Evolutionary conservation across 2,329 filamentous ascomycete species (phyloP), one percentile per base, ranked within the genome.

Genomic region (Zymoseptoria pseudotritici): DNA sequence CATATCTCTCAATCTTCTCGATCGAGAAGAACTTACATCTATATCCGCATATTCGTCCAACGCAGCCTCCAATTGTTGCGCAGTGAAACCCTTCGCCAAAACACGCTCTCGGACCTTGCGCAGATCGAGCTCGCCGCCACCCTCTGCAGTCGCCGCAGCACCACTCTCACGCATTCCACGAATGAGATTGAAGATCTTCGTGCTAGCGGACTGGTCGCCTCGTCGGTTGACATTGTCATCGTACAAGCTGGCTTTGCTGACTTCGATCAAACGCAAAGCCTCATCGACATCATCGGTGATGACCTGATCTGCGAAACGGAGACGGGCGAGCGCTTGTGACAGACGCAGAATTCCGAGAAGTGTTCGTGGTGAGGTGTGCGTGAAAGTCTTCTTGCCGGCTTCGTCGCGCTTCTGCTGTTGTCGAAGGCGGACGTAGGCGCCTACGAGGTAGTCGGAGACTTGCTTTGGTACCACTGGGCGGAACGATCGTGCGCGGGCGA

Each of bases 371-470:
- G 92, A 96, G 19, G 92, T 96, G 77, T 99, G 91, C 1, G 90
- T 89, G 74, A 97, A 97, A 68, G 93, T 90, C 76, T 92, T 90
- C 78, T 93, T 93, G 72, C 86, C 87, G 74, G 88, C 89, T 78
- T 97, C 94, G 63, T 96, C 92, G 60, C 89, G 86, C 75, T 93
- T 91, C 75, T 97, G 91, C 71, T 92, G 86, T 70, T 96, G 91
- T 57, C 94, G 88, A 82, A 99, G 88, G 62, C 90, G 89, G 31
- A 99, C 94, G 72, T 99, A 99, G 0, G 93, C 95, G 73, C 93
- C 94, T 58, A 96, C 89, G 80, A 99, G 91, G 79, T 99, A 99
- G 73, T 99, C 94, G 0, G 90, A 92, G 3, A 97, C 90, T 6
- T 83, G 81, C 70, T 87, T 88, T 0, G 93, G 91, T 4, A 99